Evolutionary conservation across 2,329 filamentous ascomycete genomes (phyloP), one percentile per base, ranked within the genome.

Genomic region (Fusarium heterosporum): DNA sequence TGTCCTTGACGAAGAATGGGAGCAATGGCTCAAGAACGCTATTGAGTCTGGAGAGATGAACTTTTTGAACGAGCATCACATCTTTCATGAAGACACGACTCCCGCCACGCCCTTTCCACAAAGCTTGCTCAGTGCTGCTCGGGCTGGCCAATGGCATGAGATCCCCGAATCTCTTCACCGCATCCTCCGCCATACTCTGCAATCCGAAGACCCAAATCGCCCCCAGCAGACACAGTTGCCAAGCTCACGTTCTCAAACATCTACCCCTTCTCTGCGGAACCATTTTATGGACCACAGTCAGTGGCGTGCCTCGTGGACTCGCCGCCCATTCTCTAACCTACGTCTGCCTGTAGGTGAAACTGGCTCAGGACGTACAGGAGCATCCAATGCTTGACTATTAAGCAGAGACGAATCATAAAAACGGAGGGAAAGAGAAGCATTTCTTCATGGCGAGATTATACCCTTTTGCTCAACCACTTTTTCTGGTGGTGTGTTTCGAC

Each of bases 11-110:
- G 88, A 90, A 64, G 89, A 90, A 70, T 92, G 88, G 89, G 90
- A 92, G 76, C 88, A 90, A 75, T 92, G 89, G 86, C 80, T 92
- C 61, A 92, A 92, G 77, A 88, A 89, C 71, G 88, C 86, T 41
- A 85, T 90, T 47, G 89, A 92, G 72, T 82, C 85, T 8, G 89
- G 89, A 60, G 80, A 85, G 55, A 77, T 88, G 36, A 79, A 83
- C 17, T 80, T 82, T 48, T 73, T 85, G 26, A 78, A 80, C 6
- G 80, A 82, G 16, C 34, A 36, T 43, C 79, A 77, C 76, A 70
- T 74, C 76, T 73, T 78, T 70, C 74, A 69, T 63, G 70, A 63
- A 22, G 75, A 65, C 56, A 72, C 61, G 55, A 69, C 75, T 19
- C 76, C 77, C 19, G 70, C 77, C 6, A 71, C 78, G 19, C 74